Base-by-base conservation (phyloP, 257 asterid genomes). In the Solanum etuberosum region DNA sequence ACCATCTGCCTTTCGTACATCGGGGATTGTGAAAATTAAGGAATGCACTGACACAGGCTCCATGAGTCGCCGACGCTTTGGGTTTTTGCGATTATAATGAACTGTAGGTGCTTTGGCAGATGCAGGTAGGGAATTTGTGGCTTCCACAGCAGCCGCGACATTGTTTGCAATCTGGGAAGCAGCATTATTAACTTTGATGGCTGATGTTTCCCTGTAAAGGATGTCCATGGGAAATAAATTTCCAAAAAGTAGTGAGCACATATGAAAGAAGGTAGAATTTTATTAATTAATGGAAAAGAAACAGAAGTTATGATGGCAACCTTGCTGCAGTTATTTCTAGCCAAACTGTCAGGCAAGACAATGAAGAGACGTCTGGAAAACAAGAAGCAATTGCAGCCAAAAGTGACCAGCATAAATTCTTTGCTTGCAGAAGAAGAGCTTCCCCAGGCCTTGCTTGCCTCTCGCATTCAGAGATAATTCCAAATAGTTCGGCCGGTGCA, bases 261-360 rank as follows among this genome's bases (percentile, higher is more conserved):
- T 40, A 29, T 73, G 71, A 29, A 84, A 76, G 59, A 40, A 54
- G 42, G 72, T 42, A 27, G 42, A 76, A 65, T 68, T 54, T 80
- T 3, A 23, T 13, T 20, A 71, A 77, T 80, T 84, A 43, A 46
- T 32, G 25, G 42, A 9, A 6, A 37, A 63, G 63, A 88, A 88
- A 68, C 72, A 46, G 87, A 89, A 90, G 86, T 31, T 76, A 83
- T 23, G 46, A 90, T 83, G 77, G 38, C 76, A 85, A 97, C 99
- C 99, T 95, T 92, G 99, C 99, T 38, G 99, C 98, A 87, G 98
- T 96, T 86, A 96, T 96, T 92, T 97, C 99, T 89, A 97, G 95
- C 99, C 99, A 97, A 89, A 95, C 93, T 32, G 98, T 92, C 74
- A 96, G 92, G 93, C 99, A 97, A 78, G 98, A 94, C 89, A 97